phyloP scores from a whole-genome alignment of 2,329 filamentous ascomycete species.

The Aspergillus glaucus region DNA sequence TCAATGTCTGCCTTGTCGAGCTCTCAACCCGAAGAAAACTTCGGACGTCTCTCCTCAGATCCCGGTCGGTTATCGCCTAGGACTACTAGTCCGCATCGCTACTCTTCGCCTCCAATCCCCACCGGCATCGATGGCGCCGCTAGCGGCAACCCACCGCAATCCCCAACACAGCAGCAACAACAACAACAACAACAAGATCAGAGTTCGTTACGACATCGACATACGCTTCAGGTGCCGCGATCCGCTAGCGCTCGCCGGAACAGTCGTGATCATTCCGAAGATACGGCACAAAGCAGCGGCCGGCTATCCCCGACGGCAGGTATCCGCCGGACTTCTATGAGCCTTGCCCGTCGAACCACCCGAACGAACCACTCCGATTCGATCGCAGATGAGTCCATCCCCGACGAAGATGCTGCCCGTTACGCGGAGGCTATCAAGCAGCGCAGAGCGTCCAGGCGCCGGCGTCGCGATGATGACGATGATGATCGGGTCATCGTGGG shows the following conservation, averaged over 20 bases:
- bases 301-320: conserved; percentile 70
- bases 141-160: conserved; percentile 17
- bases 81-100: conserved; percentile 26
- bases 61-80: conserved; percentile 23
- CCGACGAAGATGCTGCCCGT: conserved; percentile 82
- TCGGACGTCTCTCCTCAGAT: conserved; percentile 26
- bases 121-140: conserved; percentile 48
- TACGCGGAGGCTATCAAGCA: conserved; percentile 93
- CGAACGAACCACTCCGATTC: conserved; percentile 79
- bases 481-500: conserved; percentile 85
- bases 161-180: not conserved
- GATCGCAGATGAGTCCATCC: conserved; percentile 73
- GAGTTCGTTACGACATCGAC: conserved; percentile 65
- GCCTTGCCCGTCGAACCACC: conserved; percentile 71
- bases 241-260: conserved; percentile 52
- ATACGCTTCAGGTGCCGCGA: conserved; percentile 83
- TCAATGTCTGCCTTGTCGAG: conserved; percentile 28
- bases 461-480: conserved; percentile 80
- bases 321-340: conserved; percentile 73
- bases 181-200: conserved; percentile 43
- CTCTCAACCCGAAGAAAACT: conserved; percentile 24
- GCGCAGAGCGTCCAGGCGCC: conserved; percentile 81
- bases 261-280: conserved; percentile 64
- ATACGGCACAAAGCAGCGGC: conserved; percentile 57
- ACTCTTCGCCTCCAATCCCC: conserved; percentile 48